Evolutionary conservation across 306 rosid genomes (phyloP).

Genomic region (Dryas octopetala): DNA sequence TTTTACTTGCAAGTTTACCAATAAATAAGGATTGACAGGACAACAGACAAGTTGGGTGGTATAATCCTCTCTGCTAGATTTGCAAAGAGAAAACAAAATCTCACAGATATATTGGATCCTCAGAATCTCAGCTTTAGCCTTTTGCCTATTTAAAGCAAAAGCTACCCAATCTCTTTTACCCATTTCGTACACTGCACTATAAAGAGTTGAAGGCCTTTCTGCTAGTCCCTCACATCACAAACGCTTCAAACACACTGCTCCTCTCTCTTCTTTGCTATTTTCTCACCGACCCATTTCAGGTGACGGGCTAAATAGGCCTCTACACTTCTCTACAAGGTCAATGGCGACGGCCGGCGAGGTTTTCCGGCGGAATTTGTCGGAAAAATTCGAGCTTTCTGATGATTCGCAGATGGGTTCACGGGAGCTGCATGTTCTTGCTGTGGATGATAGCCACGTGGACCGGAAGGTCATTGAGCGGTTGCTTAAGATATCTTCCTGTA

Average conservation of each 20-base stretch:
- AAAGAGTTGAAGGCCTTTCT: not conserved
- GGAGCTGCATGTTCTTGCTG: conserved; percentile 84
- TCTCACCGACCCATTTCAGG: not conserved
- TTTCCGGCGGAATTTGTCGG: conserved; percentile 40
- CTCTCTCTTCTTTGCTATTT: not conserved
- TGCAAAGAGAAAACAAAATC: conserved; percentile 49
- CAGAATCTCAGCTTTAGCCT: conserved; percentile 70
- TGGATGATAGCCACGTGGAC: conserved; percentile 81
- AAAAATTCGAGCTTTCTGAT: conserved; percentile 29
- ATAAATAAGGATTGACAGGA: conserved; percentile 37
- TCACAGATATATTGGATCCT: conserved; percentile 74
- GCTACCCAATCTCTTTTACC: conserved; percentile 13
- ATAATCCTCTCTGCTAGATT: conserved; percentile 57
- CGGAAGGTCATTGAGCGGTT: conserved; percentile 79
- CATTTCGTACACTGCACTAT: not conserved
- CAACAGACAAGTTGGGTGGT: conserved; percentile 62
- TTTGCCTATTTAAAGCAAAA: conserved; percentile 35
- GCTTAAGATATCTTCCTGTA: conserved; percentile 75
- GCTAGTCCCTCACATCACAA: not conserved
- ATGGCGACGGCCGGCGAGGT: conserved; percentile 54
- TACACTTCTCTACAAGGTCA: too few species aligned
- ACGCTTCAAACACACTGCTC: not conserved
- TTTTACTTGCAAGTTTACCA: not conserved
- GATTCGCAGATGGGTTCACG: conserved; percentile 27
- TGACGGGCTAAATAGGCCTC: not conserved